Percentiles rank a stretch among this genome's conserved stretches.
These are phyloP conservation scores for Dactylellina drechsleri DNA, from an alignment of 2,329 filamentous ascomycete genomes.

Conservation along the genomic window DNA sequence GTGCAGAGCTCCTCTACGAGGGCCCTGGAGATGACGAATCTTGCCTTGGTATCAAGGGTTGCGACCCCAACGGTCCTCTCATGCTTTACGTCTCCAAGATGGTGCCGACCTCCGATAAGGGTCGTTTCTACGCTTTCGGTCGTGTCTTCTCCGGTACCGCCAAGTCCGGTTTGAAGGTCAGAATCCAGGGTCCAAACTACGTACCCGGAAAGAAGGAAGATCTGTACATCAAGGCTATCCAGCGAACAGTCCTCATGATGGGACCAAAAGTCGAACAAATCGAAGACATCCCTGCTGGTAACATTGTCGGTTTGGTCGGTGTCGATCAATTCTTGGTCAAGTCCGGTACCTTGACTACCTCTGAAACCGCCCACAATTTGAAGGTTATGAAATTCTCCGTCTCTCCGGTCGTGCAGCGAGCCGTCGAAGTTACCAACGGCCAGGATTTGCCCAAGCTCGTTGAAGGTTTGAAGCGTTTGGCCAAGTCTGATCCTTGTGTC, in stretches of 20 bases:
- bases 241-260: constrained; percentile 99
- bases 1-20: constrained; percentile 98
- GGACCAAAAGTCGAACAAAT: constrained; percentile 98
- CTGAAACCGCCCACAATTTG: constrained; percentile 97
- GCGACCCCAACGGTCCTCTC: constrained; percentile 95
- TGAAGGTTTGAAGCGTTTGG: constrained; percentile 99
- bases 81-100: constrained; percentile 99
- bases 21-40: constrained; percentile 91
- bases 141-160: constrained; percentile 99
- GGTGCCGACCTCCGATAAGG: constrained; percentile 99
- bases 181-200: constrained; percentile 99
- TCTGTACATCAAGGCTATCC: constrained; percentile 98
- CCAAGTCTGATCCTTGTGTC: constrained; percentile 99
- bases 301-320: constrained; percentile 99
- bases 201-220: constrained; percentile 97
- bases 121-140: constrained; percentile 99
- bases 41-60: constrained; percentile 97
- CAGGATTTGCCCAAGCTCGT: constrained; percentile 99
- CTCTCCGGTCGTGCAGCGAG: constrained; percentile 96
- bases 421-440: constrained; percentile 99
- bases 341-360: constrained; percentile 98
- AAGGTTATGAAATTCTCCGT: constrained; percentile 99
- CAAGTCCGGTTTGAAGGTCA: constrained; percentile 97
- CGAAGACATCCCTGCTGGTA: constrained; percentile 98
- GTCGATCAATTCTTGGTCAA: constrained; percentile 99